Evolutionary conservation across 441 rosid genomes (phyloP), one percentile per base, ranked within the genome.

Genomic region (Erodium moschatum): DNA sequence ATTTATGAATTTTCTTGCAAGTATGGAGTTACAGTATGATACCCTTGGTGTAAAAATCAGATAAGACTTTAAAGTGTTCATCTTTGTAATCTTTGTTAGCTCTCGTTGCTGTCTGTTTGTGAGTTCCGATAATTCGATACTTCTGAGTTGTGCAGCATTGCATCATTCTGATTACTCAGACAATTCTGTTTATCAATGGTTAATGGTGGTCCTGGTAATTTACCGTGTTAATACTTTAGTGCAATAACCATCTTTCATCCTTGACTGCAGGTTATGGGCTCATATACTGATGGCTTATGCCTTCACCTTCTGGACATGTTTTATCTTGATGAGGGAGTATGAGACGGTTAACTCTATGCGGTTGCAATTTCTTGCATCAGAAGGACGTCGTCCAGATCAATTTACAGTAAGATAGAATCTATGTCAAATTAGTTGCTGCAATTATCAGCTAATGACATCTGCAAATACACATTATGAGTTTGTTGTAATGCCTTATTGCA

Each of bases 241-340:
- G 21, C 20, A 54, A 54, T 54, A 54, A 54, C 61, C 61, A 54
- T 16, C 20, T 19, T 4, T 54, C 8, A 6, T 7, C 61, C 21
- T 15, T 70, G 67, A 18, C 67, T 81, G 63, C 86, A 92, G 98
- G 82, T 86, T 87, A 74, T 89, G 91, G 91, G 62, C 91, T 18
- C 97, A 94, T 78, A 79, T 89, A 62, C 52, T 86, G 74, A 83
- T 87, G 96, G 95, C 95, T 40, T 94, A 95, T 76, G 91, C 85
- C 67, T 84, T 95, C 69, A 91, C 97, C 42, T 85, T 90, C 44
- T 95, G 99, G 99, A 90, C 97, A 31, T 87, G 84, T 80, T 91
- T 80, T 73, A 84, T 90, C 74, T 75, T 95, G 73, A 70, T 78
- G 65, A 90, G 82, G 70, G 99, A 95, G 84, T 95, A 95, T 69